Conservation (phyloP, 2,329 filamentous ascomycete genomes). For the Cladobotryum protrusum region DNA sequence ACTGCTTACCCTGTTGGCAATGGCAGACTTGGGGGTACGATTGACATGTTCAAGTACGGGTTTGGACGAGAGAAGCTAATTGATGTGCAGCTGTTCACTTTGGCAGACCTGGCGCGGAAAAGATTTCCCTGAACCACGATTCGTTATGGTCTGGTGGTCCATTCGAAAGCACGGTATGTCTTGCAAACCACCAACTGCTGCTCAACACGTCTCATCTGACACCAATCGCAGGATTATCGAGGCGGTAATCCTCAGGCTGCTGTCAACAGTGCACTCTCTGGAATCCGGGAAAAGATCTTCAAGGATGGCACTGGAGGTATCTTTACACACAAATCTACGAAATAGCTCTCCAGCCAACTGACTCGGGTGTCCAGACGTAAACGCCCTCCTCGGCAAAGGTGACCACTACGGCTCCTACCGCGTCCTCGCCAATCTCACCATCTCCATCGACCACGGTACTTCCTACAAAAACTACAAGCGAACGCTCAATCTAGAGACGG, state of each 20-base stretch:
- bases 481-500: conserved; percentile 11
- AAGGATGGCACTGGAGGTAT: conserved; percentile 13
- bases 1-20: conserved; percentile 8
- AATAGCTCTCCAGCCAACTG: not conserved
- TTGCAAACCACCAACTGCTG: not conserved
- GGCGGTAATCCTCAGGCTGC: conserved; percentile 10
- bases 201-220: not conserved
- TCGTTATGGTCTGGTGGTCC: conserved; percentile 14
- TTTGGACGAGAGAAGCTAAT: not conserved
- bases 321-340: not conserved
- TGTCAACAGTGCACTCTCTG: conserved; percentile 4
- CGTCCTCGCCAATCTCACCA: conserved; percentile 12
- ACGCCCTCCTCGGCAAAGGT: conserved; percentile 4
- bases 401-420: conserved; percentile 11
- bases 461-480: conserved; percentile 11
- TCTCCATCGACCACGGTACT: conserved; percentile 3
- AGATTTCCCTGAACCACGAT: conserved; percentile 8
- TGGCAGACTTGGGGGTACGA: conserved; percentile 8
- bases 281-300: conserved; percentile 9
- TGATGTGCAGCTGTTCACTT: conserved; percentile 10
- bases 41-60: not conserved
- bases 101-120: conserved; percentile 9
- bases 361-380: conserved; percentile 4
- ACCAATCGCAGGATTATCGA: conserved; percentile 5
- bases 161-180: conserved; percentile 10